Percentiles rank a stretch among this genome's conserved stretches.
Conservation (phyloP, 129 eudicot genomes). For the Lactuca sativa region DNA sequence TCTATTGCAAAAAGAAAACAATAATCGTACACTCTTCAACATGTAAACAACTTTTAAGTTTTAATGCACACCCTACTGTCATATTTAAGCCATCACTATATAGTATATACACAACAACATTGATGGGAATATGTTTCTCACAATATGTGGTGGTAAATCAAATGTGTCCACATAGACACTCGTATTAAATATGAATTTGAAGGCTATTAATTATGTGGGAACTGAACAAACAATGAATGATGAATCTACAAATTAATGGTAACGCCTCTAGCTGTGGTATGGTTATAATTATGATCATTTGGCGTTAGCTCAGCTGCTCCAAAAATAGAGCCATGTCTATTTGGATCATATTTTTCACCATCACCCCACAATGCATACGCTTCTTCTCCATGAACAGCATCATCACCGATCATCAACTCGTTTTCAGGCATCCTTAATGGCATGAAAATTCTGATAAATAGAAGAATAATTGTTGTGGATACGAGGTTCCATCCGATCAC, state of each 20-base stretch:
- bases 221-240: no score
- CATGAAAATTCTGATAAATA: constrained; percentile 43
- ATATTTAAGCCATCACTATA: no score
- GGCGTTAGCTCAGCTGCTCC: constrained; percentile 40
- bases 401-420: constrained; percentile 74
- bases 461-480: constrained; percentile 58
- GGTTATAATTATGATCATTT: constrained; percentile 33
- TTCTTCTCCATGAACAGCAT: constrained; percentile 85
- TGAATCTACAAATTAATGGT: constrained; percentile 50
- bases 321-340: constrained; percentile 49
- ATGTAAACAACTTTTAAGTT: no score
- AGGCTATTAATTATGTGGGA: no score
- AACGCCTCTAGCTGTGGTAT: constrained; percentile 61
- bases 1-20: no score
- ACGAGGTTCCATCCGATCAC: constrained; percentile 69
- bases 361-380: constrained; percentile 89
- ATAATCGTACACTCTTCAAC: no score
- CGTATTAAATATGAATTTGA: no score
- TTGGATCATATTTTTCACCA: constrained; percentile 71
- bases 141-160: no score
- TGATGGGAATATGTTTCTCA: neutral
- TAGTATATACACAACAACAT: neutral
- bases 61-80: no score
- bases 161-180: no score
- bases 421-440: constrained; percentile 76